Conservation (phyloP, 2,329 filamentous ascomycete species). For the Cyphellophora attinorum region DNA sequence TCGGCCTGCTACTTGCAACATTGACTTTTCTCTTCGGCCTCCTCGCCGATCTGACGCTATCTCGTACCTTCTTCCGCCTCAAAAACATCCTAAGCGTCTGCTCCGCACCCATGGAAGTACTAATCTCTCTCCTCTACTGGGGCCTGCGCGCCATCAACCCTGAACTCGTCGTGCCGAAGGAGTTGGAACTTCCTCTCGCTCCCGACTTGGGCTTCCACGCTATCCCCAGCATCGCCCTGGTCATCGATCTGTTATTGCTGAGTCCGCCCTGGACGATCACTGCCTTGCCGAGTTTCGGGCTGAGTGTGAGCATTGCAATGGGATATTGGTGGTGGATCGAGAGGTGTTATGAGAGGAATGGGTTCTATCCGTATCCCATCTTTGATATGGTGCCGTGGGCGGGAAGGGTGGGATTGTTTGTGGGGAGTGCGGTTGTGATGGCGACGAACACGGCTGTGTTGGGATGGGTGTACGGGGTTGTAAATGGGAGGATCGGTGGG, state of each 20-base stretch:
- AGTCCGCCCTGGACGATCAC: constrained; percentile 53
- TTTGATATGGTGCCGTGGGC: constrained; percentile 58
- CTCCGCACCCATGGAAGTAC: constrained; percentile 49
- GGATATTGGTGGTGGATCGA: constrained; percentile 58
- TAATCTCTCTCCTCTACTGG: constrained; percentile 55
- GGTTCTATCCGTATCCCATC: constrained; percentile 69
- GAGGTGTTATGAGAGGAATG: constrained; percentile 47
- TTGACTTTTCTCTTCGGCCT: constrained; percentile 45
- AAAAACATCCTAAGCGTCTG: constrained; percentile 51
- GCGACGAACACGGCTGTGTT: constrained; percentile 58
- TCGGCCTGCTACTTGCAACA: constrained; percentile 48
- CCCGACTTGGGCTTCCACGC: constrained; percentile 40
- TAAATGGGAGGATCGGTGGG: constrained; percentile 25
- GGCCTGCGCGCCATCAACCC: constrained; percentile 39
- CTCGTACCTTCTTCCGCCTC: constrained; percentile 40
- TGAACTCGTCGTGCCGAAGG: constrained; percentile 13
- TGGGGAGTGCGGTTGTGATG: constrained; percentile 60
- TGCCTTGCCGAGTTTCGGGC: constrained; percentile 38
- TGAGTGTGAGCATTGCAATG: constrained; percentile 44
- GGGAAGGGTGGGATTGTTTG: constrained; percentile 61
- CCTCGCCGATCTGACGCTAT: constrained; percentile 46
- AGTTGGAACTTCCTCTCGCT: constrained; percentile 14
- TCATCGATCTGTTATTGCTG: constrained; percentile 47
- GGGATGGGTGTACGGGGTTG: constrained; percentile 57
- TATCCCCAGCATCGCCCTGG: constrained; percentile 43